Evolutionary conservation across 495 filamentous ascomycete genomes (phyloP), one percentile per base, ranked within the genome.

Genomic region (Tetracladium setigerum): DNA sequence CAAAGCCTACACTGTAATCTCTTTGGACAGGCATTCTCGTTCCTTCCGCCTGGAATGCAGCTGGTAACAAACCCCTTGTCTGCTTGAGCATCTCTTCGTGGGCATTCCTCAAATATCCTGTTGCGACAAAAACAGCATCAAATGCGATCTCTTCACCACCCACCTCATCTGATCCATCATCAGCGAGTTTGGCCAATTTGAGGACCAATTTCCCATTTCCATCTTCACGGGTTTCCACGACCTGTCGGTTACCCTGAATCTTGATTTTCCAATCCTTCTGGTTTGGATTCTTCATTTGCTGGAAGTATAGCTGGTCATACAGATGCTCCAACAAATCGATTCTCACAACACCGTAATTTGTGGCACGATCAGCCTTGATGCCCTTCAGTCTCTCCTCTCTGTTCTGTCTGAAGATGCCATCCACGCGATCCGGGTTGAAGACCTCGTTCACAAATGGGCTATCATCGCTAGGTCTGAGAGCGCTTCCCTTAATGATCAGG

Each of bases 401-500:
- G 2, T 79, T 62, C 37, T 82, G 79, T 39, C 72, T 64, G 66
- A 80, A 95, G 54, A 95, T 74, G 27, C 65, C 67, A 54, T 95
- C 84, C 5, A 94, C 81, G 22, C 81, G 82, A 35, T 82, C 77
- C 3, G 91, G 90, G 63, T 96, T 85, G 71, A 98, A 98, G 54
- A 96, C 83, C 54, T 91, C 89, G 63, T 98, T 98, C 46, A 98
- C 89, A 56, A 96, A 97, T 14, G 91, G 91, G 39, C 86, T 92
- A 58, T 98, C 91, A 54, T 98, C 91, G 61, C 87, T 94, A 4
- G 91, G 91, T 46, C 82, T 82, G 47, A 98, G 67, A 34, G 89
- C 88, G 27, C 84, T 73, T 32, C 79, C 81, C 38, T 84, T 78
- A 62, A 95, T 89, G 38, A 95, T 75, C 38, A 98, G 56, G 5